Conservation (phyloP, 225 moss, liverwort and hornwort genomes). For the Thuidium tamariscinum region DNA sequence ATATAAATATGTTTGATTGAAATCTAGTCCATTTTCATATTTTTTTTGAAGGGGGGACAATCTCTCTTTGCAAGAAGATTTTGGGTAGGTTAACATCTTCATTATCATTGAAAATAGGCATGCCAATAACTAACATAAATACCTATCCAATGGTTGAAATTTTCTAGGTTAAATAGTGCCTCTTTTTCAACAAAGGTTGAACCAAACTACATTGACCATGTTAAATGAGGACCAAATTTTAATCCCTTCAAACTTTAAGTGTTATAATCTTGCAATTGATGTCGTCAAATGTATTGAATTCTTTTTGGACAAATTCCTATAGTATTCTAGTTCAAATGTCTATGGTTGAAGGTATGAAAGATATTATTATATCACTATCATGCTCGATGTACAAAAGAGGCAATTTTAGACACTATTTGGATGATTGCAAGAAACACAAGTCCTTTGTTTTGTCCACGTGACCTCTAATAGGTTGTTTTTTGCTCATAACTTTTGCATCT, state of each 20-base stretch:
- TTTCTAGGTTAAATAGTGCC: neutral
- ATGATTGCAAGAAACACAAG: too few relatives aligned
- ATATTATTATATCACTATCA: neutral
- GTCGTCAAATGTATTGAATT: fast-evolving
- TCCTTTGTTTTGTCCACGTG: too few relatives aligned
- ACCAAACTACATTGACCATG: fast-evolving
- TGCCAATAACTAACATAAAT: neutral
- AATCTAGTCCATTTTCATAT: neutral
- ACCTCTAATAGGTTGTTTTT: too few relatives aligned
- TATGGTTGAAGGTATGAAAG: neutral
- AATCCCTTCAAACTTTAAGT: neutral
- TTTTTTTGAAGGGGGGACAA: fast-evolving
- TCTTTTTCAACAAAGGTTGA: neutral
- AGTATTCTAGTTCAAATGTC: fast-evolving
- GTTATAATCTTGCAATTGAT: neutral
- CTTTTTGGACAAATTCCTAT: neutral
- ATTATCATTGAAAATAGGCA: neutral
- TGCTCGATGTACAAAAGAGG: neutral
- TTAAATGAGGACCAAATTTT: fast-evolving
- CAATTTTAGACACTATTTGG: neutral
- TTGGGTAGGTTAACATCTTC: neutral
- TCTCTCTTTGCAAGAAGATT: fast-evolving
- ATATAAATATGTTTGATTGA: neutral
- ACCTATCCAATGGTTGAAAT: neutral
- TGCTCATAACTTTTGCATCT: too few relatives aligned